Base-by-base conservation (phyloP, 2,329 filamentous ascomycete genomes). In the Rhynchosporium graminicola region DNA sequence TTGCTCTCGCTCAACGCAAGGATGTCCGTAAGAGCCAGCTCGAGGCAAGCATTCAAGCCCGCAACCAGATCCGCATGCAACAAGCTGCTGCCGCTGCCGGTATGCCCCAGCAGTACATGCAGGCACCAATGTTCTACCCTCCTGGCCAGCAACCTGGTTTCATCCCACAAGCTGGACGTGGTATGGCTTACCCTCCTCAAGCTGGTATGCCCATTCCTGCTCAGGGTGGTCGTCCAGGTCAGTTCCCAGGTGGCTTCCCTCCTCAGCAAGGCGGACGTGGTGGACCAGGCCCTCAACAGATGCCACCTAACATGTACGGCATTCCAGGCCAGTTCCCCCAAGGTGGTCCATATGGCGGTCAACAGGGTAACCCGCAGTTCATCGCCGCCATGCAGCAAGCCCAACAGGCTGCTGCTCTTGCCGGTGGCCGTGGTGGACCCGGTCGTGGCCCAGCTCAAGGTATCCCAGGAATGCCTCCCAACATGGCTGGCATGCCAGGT, bases 1-100 rank as follows among this genome's bases (percentile, higher is more conserved):
- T 99, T 74, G 95, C 95, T 72, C 87, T 99, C 69, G 95, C 95
- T 68, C 95, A 99, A 85, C 94, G 95, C 81, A 99, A 99, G 87
- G 95, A 99, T 80, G 94, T 99, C 74, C 93, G 95, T 80, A 97
- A 97, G 87, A 97, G 88, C 82, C 95, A 98, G 84, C 91, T 99
- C 72, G 95, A 99, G 84, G 94, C 94, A 74, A 97, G 92, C 80
- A 99, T 99, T 79, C 95, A 98, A 82, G 94, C 95, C 78, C 92
- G 95, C 79, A 98, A 98, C 84, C 94, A 97, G 79, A 88, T 97
- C 76, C 90, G 95, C 75, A 95, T 98, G 88, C 95, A 98, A 83
- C 95, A 99, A 80, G 92, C 92, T 70, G 92, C 93, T 69, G 92
- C 93, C 69, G 90, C 90, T 69, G 92, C 90, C 59, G 92, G 91